Evolutionary conservation across 192 early-diverging fungal species (phyloP).

Genomic region (Endogone sp.): DNA sequence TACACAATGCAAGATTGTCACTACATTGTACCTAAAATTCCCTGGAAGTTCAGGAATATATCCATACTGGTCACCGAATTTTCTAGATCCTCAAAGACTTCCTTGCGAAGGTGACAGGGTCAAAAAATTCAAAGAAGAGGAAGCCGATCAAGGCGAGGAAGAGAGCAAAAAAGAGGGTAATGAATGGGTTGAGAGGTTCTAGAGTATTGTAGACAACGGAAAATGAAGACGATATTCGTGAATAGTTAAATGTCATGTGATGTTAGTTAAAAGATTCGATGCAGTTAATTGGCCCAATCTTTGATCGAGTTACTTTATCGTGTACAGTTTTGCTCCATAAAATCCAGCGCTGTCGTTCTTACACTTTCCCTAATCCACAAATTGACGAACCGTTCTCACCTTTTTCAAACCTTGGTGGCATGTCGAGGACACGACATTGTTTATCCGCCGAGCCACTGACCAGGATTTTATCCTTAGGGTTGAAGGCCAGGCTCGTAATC

Average conservation of each 20-base stretch:
- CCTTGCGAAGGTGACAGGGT: background rate
- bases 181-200: background rate
- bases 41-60: too few relatives aligned
- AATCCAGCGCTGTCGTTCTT: background rate
- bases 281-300: background rate
- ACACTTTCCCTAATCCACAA: background rate
- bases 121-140: slow-evolving; percentile 9
- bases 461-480: slow-evolving; percentile 53
- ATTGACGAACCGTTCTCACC: slow-evolving; percentile 8
- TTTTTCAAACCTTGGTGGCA: slow-evolving; percentile 49
- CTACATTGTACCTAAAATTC: too few relatives aligned
- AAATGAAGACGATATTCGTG: too few relatives aligned
- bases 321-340: background rate
- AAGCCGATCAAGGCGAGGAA: slow-evolving; percentile 9
- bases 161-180: slow-evolving; percentile 7
- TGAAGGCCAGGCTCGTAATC: slow-evolving; percentile 74
- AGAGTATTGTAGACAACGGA: background rate
- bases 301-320: too few relatives aligned
- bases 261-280: background rate
- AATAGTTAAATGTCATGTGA: background rate
- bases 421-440: slow-evolving; percentile 50
- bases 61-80: too few relatives aligned
- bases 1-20: too few relatives aligned
- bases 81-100: slow-evolving; percentile 5
- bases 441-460: slow-evolving; percentile 84